Conservation (phyloP, 148 eudicot genomes). For the Diospyros lotus region DNA sequence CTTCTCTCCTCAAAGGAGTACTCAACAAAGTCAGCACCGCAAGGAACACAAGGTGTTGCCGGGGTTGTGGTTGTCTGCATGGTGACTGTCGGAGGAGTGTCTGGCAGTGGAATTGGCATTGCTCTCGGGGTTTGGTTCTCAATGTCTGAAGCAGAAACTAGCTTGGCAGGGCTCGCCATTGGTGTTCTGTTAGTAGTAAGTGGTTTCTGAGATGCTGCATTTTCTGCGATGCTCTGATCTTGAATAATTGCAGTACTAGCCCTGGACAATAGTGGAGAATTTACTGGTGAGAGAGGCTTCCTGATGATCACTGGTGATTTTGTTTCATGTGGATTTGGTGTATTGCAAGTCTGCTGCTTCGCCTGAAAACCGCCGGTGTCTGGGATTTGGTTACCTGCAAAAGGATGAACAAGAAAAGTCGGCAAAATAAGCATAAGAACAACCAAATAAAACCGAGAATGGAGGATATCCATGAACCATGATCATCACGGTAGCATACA, state of each 20-base stretch:
- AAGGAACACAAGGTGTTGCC: conserved; percentile 32
- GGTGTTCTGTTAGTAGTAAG: conserved; percentile 31
- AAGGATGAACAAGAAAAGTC: not conserved
- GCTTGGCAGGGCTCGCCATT: conserved; percentile 36
- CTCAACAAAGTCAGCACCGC: conserved; percentile 27
- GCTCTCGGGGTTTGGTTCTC: conserved; percentile 34
- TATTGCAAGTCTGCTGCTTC: conserved; percentile 27
- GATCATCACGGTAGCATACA: not conserved
- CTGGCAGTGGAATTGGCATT: conserved; percentile 30
- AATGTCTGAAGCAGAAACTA: conserved; percentile 18
- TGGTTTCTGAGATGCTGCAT: conserved; percentile 13
- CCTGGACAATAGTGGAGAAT: conserved; percentile 24
- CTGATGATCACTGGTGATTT: conserved; percentile 19
- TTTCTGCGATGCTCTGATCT: conserved; percentile 18
- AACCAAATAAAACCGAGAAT: not conserved
- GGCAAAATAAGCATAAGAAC: not conserved
- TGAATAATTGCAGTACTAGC: conserved; percentile 32
- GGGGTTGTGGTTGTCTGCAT: conserved; percentile 51
- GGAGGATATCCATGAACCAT: not conserved
- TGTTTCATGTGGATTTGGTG: conserved; percentile 19
- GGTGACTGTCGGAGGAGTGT: conserved; percentile 45
- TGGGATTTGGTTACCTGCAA: conserved; percentile 46
- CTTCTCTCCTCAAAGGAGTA: conserved; percentile 75
- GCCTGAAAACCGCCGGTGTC: conserved; percentile 13
- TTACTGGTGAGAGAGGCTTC: conserved; percentile 54